Base-by-base conservation (phyloP, 1,139 yeast genomes). In the Blastobotrys malaysiensis region DNA sequence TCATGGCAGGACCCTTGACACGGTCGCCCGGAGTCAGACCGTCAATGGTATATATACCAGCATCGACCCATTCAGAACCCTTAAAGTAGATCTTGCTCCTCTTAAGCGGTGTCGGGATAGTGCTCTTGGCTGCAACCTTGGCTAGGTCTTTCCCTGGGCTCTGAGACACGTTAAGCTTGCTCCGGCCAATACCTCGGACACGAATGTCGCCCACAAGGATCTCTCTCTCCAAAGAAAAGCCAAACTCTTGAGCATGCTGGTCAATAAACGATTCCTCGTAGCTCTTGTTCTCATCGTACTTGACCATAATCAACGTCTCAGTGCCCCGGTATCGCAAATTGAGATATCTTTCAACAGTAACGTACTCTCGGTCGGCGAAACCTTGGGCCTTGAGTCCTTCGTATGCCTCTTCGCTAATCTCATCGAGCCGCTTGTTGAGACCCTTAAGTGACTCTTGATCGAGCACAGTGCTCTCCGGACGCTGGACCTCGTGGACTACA, bases 321-420 rank as follows among this genome's bases (percentile, higher is more conserved):
- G 96, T 86, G 5, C 97, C 97, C 58, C 82, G 81, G 67, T 88
- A 91, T 63, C 95, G 78, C 77, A 91, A 74, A 66, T 90, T 90
- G 60, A 89, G 73, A 61, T 79, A 87, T 31, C 79, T 78, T 63
- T 89, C 95, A 53, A 78, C 73, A 22, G 57, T 63, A 24, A 81
- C 68, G 21, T 70, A 67, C 3, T 64, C 58, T 20, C 66, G 67
- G 1, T 65, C 55, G 9, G 49, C 39, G 56, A 80, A 78, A 0
- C 86, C 87, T 65, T 80, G 86, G 2, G 63, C 61, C 2, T 57
- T 53, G 20, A 82, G 71, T 48, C 72, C 74, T 26, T 58, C 63
- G 9, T 63, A 59, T 0, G 79, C 77, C 39, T 68, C 69, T 9
- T 56, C 49, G 24, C 65, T 65, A 45, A 80, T 65, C 21, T 58